Percentiles rank a stretch among this genome's conserved stretches.
Conservation (phyloP, 2,329 filamentous ascomycete species). For the Pseudohalonectria lignicola region DNA sequence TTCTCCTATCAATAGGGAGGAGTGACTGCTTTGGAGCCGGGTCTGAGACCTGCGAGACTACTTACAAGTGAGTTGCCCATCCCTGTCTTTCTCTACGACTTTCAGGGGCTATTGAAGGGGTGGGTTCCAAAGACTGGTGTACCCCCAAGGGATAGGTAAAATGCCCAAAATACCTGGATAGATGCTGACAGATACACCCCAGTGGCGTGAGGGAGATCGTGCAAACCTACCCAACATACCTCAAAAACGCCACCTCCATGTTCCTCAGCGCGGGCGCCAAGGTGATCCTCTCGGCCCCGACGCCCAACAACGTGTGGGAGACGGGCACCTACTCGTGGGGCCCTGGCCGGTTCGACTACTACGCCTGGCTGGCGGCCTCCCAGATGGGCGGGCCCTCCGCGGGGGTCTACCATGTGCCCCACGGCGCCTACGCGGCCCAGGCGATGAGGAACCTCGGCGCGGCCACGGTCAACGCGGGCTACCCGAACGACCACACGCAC, state of each 20-base stretch:
- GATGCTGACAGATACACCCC: background rate
- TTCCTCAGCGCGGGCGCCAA: conserved; percentile 46
- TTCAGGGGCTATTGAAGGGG: background rate
- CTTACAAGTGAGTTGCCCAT: background rate
- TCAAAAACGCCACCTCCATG: conserved; percentile 42
- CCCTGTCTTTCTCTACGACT: too few species aligned
- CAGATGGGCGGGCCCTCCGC: conserved; percentile 21
- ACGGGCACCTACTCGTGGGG: conserved; percentile 36
- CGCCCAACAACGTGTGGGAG: conserved; percentile 49
- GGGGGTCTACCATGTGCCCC: conserved; percentile 45
- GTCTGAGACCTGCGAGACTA: conserved; percentile 32
- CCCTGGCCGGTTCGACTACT: conserved; percentile 43
- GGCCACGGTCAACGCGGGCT: conserved; percentile 37
- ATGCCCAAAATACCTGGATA: background rate
- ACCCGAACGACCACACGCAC: conserved; percentile 52
- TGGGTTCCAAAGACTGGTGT: too few species aligned
- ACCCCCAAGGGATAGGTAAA: background rate
- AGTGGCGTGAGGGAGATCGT: conserved; percentile 33
- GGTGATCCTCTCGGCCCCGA: conserved; percentile 47
- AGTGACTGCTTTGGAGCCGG: conserved; percentile 40
- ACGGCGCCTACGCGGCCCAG: conserved; percentile 40
- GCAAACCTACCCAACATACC: conserved; percentile 48
- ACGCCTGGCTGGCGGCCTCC: conserved; percentile 23
- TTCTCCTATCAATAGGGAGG: background rate
- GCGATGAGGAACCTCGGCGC: conserved; percentile 35